Percentiles rank a stretch among this genome's conserved stretches.
Conservation (phyloP, 257 asterid genomes). For the Nicotiana sylvestris region DNA sequence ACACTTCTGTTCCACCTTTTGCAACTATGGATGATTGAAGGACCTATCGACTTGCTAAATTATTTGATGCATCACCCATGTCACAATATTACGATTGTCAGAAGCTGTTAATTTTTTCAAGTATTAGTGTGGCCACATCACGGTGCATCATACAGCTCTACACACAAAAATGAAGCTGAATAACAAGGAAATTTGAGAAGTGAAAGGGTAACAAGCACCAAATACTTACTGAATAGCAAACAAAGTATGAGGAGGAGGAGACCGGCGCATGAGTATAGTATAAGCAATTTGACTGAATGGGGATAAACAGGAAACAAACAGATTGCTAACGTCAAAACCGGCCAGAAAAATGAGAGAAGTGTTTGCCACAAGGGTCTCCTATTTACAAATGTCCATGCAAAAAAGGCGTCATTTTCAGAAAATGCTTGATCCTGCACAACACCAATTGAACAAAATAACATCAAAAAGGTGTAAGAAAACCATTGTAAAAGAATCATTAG, state of each 20-base stretch:
- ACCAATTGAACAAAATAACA: slow-evolving; percentile 5
- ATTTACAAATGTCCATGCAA: slow-evolving; percentile 92
- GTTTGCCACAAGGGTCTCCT: slow-evolving; percentile 96
- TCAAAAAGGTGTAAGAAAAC: not conserved
- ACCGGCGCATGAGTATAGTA: slow-evolving; percentile 94
- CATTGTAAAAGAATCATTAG: not conserved
- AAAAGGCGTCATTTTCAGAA: slow-evolving; percentile 92
- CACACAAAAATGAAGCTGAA: not conserved
- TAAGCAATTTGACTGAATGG: slow-evolving; percentile 75
- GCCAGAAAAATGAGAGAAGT: slow-evolving; percentile 98
- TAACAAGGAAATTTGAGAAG: not conserved
- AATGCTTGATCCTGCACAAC: slow-evolving; percentile 85
- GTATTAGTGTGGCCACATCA: slow-evolving; percentile 5
- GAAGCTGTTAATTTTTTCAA: not conserved
- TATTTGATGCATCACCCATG: not conserved
- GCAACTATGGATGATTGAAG: not conserved
- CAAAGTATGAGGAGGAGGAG: slow-evolving; percentile 82
- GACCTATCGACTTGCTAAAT: slow-evolving; percentile 1
- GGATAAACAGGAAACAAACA: slow-evolving; percentile 99
- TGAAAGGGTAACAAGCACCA: slow-evolving; percentile 8
- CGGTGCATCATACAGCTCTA: not conserved
- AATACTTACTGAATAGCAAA: slow-evolving; percentile 70
- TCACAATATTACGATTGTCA: not conserved
- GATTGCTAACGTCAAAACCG: slow-evolving; percentile 92
- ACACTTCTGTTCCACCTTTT: too few relatives aligned